These are phyloP conservation scores for Chlorella vulgaris DNA, from an alignment of 139 green algal species.

Conservation along the genomic window DNA sequence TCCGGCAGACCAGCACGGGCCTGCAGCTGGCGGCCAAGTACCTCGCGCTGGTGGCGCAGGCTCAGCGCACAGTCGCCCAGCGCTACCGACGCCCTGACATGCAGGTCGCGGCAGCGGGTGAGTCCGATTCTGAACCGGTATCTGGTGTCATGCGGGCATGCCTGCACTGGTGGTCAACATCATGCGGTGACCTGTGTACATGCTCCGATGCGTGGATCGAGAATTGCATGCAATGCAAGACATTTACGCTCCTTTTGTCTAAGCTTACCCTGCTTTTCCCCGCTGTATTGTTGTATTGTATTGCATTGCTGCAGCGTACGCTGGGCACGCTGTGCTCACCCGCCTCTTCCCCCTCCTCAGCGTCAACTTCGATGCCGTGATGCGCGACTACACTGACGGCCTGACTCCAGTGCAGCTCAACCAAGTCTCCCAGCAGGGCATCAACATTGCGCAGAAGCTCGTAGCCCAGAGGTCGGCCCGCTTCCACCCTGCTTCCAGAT, in stretches of 20 bases:
- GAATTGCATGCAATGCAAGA: no score
- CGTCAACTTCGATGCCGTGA: background rate
- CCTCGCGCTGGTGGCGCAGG: background rate
- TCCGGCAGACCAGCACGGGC: background rate
- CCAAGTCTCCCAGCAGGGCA: background rate
- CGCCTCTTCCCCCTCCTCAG: background rate
- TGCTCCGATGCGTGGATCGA: no score
- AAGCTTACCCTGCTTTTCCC: background rate
- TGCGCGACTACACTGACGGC: background rate
- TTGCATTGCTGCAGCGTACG: background rate
- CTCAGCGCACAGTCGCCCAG: background rate
- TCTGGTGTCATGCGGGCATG: background rate
- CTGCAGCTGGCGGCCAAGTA: constrained; percentile 2
- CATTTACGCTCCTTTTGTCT: no score
- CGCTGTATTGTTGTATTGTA: background rate
- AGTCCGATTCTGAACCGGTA: background rate
- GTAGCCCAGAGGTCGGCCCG: background rate
- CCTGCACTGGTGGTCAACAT: background rate
- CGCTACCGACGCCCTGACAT: background rate
- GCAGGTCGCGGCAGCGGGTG: background rate
- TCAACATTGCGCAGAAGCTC: background rate
- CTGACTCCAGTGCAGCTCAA: background rate
- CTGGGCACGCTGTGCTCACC: background rate
- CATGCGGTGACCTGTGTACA: background rate
- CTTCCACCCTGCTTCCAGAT: no score